Evolutionary conservation across 2,329 filamentous ascomycete genomes (phyloP).

Genomic region (Ambrosiella cleistominuta): DNA sequence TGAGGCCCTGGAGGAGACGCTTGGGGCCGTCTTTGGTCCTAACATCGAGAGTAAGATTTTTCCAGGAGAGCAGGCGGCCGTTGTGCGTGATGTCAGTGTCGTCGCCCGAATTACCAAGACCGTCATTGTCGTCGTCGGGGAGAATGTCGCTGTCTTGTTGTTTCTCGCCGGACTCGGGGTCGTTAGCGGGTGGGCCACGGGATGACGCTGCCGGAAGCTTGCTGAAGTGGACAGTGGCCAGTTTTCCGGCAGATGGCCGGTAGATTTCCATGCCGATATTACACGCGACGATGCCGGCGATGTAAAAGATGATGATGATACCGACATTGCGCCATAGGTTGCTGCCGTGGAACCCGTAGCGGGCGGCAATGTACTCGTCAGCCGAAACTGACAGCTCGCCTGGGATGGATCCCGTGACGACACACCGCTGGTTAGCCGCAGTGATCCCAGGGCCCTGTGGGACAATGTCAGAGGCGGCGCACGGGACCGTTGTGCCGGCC

Average conservation of each 20-base stretch:
- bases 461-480: neutral
- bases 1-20: neutral
- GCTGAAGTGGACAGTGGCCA: constrained; percentile 1
- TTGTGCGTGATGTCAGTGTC: neutral
- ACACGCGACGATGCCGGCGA: neutral
- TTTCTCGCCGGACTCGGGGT: neutral
- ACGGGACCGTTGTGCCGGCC: neutral
- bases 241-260: neutral
- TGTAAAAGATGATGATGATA: neutral
- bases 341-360: neutral
- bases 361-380: neutral
- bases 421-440: neutral
- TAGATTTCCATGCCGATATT: neutral
- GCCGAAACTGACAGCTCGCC: neutral
- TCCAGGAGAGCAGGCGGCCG: neutral
- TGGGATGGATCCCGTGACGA: neutral
- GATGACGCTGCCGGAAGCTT: neutral
- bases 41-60: neutral
- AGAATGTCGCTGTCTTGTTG: neutral
- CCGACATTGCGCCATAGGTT: neutral
- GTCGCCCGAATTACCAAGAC: neutral
- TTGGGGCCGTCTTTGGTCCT: neutral
- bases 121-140: neutral
- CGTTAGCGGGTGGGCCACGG: neutral
- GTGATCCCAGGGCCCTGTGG: neutral